These are phyloP conservation scores for Perkinsus marinus DNA, from an alignment of 169 alveolate species.

Conservation along the genomic window DNA sequence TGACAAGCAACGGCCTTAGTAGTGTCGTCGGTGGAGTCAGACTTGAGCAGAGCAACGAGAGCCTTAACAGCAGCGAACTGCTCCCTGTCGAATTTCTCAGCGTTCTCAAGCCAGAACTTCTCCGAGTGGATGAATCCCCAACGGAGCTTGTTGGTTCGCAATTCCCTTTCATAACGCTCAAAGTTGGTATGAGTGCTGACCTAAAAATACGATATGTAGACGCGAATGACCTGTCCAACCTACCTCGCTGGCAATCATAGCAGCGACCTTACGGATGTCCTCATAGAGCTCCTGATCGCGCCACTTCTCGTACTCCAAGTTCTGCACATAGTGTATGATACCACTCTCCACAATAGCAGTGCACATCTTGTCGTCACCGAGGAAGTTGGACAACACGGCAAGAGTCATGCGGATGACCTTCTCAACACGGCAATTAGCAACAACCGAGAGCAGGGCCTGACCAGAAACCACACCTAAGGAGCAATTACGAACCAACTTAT, in stretches of 20 bases:
- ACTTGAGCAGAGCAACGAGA: slow-evolving; percentile 23
- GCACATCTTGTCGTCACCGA: slow-evolving; percentile 19
- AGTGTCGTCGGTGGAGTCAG: slow-evolving; percentile 23
- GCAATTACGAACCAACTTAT: not conserved
- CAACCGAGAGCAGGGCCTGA: not conserved
- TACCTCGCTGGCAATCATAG: slow-evolving; percentile 6
- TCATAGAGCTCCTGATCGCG: slow-evolving; percentile 27
- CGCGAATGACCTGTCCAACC: too few species aligned
- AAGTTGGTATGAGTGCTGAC: slow-evolving; percentile 12
- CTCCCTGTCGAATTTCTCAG: slow-evolving; percentile 36
- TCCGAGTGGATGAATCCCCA: slow-evolving; percentile 37
- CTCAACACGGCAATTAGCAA: slow-evolving; percentile 18
- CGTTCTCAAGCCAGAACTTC: slow-evolving; percentile 46
- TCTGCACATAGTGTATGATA: slow-evolving; percentile 14
- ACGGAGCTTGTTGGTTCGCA: slow-evolving; percentile 25
- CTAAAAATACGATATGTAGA: too few species aligned
- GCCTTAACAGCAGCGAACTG: slow-evolving; percentile 36
- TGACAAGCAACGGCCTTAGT: slow-evolving; percentile 59
- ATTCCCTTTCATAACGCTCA: slow-evolving; percentile 35
- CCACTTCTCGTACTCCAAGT: slow-evolving; percentile 33
- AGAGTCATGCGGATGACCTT: slow-evolving; percentile 27
- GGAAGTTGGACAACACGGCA: slow-evolving; percentile 14
- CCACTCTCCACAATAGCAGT: slow-evolving; percentile 21
- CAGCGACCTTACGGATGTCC: slow-evolving; percentile 26
- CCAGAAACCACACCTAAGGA: too few species aligned